phyloP scores from a whole-genome alignment of 2,329 filamentous ascomycete species.

The Colletotrichum melonis region DNA sequence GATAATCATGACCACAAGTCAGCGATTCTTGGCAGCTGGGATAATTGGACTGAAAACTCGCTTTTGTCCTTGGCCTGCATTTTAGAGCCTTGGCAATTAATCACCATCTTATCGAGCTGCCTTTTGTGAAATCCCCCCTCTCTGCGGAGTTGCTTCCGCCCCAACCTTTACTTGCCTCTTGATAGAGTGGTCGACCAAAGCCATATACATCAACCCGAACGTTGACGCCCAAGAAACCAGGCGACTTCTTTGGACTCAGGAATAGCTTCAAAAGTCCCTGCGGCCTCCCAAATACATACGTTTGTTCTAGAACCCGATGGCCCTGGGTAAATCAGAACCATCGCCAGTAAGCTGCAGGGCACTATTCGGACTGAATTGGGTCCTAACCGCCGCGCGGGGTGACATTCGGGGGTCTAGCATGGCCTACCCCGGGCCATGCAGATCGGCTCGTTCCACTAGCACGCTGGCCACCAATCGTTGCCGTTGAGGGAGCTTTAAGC shows the following conservation, averaged over 20 bases:
- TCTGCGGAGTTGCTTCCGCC: not conserved
- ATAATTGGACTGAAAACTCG: not conserved
- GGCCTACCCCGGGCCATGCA: not conserved
- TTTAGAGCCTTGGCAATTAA: slow-evolving; percentile 14
- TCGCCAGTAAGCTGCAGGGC: not conserved
- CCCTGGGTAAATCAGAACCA: not conserved
- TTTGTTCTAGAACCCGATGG: not conserved
- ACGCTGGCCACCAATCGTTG: not conserved
- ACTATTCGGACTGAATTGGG: not conserved
- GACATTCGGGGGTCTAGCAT: not conserved
- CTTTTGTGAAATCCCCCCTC: not conserved
- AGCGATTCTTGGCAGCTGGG: slow-evolving; percentile 3
- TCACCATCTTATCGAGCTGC: not conserved
- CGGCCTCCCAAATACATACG: not conserved
- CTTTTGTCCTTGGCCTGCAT: not conserved
- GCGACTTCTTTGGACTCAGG: not conserved
- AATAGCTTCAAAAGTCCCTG: not conserved
- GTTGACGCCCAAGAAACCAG: not conserved
- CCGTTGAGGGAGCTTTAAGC: slow-evolving; percentile 21
- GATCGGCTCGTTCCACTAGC: slow-evolving; percentile 19
- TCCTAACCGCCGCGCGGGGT: slow-evolving; percentile 10
- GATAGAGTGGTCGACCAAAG: not conserved
- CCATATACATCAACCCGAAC: not conserved
- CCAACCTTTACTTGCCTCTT: not conserved
- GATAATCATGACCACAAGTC: not conserved